Conservation (phyloP, 2,329 filamentous ascomycete genomes). For the Stachybotrys elegans region DNA sequence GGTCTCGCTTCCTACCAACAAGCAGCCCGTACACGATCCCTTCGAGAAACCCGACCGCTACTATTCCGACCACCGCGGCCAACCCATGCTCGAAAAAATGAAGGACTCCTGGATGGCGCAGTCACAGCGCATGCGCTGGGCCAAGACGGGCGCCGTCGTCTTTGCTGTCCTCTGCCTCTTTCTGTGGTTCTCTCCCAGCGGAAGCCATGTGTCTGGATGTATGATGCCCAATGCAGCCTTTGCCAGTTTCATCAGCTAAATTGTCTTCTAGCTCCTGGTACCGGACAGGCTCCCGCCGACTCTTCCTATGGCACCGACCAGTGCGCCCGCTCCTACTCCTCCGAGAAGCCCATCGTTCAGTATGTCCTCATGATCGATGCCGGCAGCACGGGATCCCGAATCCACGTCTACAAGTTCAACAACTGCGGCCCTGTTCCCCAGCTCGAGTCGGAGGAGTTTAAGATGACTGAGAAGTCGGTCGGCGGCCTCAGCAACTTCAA, state of each 20-base stretch:
- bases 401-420: slow-evolving; percentile 99
- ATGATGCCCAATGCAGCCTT: too few relatives aligned
- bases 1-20: slow-evolving; percentile 55
- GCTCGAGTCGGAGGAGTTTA: slow-evolving; percentile 86
- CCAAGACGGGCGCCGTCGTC: slow-evolving; percentile 60
- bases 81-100: slow-evolving; percentile 47
- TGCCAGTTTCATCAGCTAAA: too few relatives aligned
- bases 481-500: slow-evolving; percentile 85
- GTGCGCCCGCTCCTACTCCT: slow-evolving; percentile 79
- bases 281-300: slow-evolving; percentile 52
- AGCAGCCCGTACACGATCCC: slow-evolving; percentile 55
- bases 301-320: slow-evolving; percentile 62
- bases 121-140: slow-evolving; percentile 59
- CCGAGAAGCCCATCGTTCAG: slow-evolving; percentile 89
- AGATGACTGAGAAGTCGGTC: slow-evolving; percentile 83
- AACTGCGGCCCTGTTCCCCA: slow-evolving; percentile 96
- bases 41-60: slow-evolving; percentile 63
- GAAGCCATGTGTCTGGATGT: slow-evolving; percentile 40
- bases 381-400: slow-evolving; percentile 93
- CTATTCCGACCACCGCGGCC: slow-evolving; percentile 38
- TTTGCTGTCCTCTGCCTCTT: slow-evolving; percentile 56
- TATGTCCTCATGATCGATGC: slow-evolving; percentile 99
- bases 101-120: slow-evolving; percentile 57
- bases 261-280: slow-evolving; percentile 9
- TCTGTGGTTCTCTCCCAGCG: slow-evolving; percentile 58